Percentiles rank a stretch among this genome's conserved stretches.
phyloP scores from a whole-genome alignment of 805 yeast species.

The Yarrowia hollandica region DNA sequence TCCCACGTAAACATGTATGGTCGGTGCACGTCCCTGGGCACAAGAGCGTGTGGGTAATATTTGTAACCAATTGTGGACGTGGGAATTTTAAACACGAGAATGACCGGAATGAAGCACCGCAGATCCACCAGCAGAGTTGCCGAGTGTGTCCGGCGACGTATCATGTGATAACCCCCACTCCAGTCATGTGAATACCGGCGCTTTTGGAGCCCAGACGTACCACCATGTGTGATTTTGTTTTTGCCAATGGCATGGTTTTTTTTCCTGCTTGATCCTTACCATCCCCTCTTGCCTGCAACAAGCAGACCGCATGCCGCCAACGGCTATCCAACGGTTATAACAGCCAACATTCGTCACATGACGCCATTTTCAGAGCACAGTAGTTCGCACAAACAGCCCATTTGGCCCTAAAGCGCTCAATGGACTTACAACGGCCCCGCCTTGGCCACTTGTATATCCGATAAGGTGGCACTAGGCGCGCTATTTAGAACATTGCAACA shows the following conservation, averaged over 20 bases:
- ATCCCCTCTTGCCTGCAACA: no score
- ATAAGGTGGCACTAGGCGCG: not conserved
- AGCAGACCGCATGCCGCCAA: not conserved
- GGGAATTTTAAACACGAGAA: constrained; percentile 10
- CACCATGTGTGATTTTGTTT: no score
- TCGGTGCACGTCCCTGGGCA: not conserved
- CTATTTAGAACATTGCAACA: no score
- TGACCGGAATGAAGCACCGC: constrained; percentile 8
- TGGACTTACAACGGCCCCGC: no score
- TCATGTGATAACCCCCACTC: no score
- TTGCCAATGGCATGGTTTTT: not conserved
- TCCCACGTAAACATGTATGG: no score
- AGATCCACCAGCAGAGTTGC: not conserved
- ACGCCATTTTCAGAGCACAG: not conserved
- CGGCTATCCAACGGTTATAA: constrained; percentile 1
- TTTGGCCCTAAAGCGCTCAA: constrained; percentile 8
- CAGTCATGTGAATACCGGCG: no score
- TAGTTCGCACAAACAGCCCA: constrained; percentile 17
- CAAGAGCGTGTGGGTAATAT: not conserved
- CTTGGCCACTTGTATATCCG: no score
- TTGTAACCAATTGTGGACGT: not conserved
- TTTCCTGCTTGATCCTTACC: no score
- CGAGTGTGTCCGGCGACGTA: constrained; percentile 4
- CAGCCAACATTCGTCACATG: not conserved
- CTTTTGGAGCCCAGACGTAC: no score